Base-by-base conservation (phyloP, 129 eudicot species). In the Cynara cardunculus region DNA sequence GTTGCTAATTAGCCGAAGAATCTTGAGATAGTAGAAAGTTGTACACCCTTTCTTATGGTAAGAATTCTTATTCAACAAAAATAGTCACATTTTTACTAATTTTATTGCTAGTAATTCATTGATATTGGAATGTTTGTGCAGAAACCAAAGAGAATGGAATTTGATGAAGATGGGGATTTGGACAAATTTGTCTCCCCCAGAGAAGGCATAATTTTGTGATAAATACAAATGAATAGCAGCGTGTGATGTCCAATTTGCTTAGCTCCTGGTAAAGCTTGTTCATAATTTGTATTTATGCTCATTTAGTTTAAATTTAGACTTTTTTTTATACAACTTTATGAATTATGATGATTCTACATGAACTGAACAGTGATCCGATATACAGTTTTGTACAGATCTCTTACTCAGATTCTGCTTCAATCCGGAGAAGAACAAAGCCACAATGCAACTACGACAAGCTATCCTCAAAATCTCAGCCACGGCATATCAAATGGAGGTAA, bases 1-100 rank as follows among this genome's bases (percentile, higher is more conserved):
- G 34, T 46, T 69, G 73, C 16, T 78, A 78, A 68, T 44, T 79
- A 31, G 76, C 71, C 11, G 37, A 9, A 53, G 25, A 79, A 79
- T 69, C 25, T 49, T 21, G 69, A 77, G 81, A 77, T 35, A 21
- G 12, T 66, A 77, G 73, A 67, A 66, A 78, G 41, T 10, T 18
- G 5, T 31, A 56, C 16, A 31, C 2, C 8, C 25, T 69, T 44
- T 69, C 69, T 34, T 71, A 71, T 31, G 77, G 71, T 31, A 21
- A 71, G 41, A 24, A 39, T 28, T 53, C 7, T 30, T 71, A 49
- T 71, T 59, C 25, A 22, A 49, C 69, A 53, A 53, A 26, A 10
- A n/a, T 30, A 56, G n/a, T 56, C 35, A 46, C 7, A 30, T 24
- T 46, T 46, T 73, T 24, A 25, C 12, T 73, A 14, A 25, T 6